Evolutionary conservation across 2,329 filamentous ascomycete species (phyloP).

Genomic region (Phaeomoniella chlamydospora): DNA sequence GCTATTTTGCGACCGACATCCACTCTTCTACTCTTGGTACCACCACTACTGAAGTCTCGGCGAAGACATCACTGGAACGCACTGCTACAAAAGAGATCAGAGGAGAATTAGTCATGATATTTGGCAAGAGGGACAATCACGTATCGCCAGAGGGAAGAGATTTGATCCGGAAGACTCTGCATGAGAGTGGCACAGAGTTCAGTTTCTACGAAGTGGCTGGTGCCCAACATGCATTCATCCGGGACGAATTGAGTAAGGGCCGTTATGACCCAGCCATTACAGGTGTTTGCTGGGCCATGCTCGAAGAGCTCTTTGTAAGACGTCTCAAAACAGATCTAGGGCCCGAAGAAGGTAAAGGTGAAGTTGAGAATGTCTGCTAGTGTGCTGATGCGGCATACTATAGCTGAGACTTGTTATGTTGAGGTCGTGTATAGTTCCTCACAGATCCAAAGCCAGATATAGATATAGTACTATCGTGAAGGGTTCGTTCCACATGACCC

Average conservation of each 20-base stretch:
- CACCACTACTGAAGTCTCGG: constrained; percentile 31
- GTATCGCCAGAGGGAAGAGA: constrained; percentile 73
- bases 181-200: constrained; percentile 59
- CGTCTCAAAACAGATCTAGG: constrained; percentile 69
- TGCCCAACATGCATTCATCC: constrained; percentile 89
- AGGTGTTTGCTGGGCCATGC: constrained; percentile 80
- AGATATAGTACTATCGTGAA: no score
- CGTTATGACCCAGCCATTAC: constrained; percentile 78
- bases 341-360: constrained; percentile 43
- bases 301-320: constrained; percentile 72
- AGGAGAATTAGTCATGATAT: constrained; percentile 76
- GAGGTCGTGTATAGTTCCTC: no score
- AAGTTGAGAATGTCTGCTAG: constrained; percentile 61
- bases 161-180: constrained; percentile 66
- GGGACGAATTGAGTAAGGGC: constrained; percentile 87
- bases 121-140: constrained; percentile 81
- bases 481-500: no score
- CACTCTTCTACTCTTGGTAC: constrained; percentile 64
- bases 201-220: constrained; percentile 84
- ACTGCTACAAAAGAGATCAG: constrained; percentile 48
- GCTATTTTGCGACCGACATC: constrained; percentile 88
- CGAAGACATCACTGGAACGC: constrained; percentile 46
- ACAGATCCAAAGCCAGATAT: no score
- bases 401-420: no score
- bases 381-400: no score